phyloP scores from a whole-genome alignment of 164 flowering plant species.

The Sedum album region DNA sequence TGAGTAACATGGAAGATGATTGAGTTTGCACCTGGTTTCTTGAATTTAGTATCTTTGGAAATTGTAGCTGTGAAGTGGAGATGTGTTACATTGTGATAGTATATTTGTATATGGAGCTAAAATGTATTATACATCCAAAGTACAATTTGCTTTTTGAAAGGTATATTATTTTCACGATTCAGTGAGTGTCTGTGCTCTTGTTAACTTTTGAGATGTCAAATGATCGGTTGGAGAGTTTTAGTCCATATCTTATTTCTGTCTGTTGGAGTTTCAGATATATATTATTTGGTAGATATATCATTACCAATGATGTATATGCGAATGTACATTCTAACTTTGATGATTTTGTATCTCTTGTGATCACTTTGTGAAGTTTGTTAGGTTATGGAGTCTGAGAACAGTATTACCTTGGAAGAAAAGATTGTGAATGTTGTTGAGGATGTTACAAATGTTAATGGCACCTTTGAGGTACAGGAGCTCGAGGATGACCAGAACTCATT shows the following conservation, averaged over 20 bases:
- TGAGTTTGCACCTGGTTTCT: too few relatives aligned
- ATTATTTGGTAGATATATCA: too few relatives aligned
- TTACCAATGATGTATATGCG: background rate
- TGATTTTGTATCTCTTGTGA: background rate
- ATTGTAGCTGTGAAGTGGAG: background rate
- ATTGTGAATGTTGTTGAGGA: slow-evolving; percentile 20
- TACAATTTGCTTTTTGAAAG: background rate
- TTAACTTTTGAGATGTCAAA: background rate
- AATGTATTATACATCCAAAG: background rate
- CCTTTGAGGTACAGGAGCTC: slow-evolving; percentile 11
- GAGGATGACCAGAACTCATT: background rate
- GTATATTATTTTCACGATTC: background rate
- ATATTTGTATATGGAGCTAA: too few relatives aligned
- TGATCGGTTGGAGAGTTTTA: background rate
- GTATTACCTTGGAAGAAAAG: slow-evolving; percentile 24
- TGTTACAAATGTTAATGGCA: slow-evolving; percentile 16
- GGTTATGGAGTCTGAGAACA: slow-evolving; percentile 40
- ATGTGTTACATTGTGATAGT: background rate
- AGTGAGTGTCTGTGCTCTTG: background rate
- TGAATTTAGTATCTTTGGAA: background rate
- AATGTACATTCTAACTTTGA: background rate
- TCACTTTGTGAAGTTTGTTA: slow-evolving; percentile 11
- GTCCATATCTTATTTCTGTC: background rate
- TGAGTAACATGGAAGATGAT: too few relatives aligned
- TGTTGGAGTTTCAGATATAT: background rate